These are phyloP conservation scores for Scheffersomyces titani DNA, from an alignment of 1,139 yeast species.

Conservation along the genomic window DNA sequence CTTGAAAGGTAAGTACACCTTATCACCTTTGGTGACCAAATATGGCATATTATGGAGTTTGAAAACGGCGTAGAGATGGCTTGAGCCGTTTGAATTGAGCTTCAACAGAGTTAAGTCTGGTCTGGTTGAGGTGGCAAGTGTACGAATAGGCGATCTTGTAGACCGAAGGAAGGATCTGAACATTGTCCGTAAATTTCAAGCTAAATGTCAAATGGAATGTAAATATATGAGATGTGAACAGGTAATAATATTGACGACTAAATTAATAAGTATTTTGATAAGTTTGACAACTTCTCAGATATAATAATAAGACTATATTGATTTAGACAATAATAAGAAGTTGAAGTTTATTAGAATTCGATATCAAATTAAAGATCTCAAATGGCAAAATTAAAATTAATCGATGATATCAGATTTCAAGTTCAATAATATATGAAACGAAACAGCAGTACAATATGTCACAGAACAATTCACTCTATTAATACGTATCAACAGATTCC, in stretches of 20 bases:
- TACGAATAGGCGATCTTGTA: neutral
- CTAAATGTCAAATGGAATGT: neutral
- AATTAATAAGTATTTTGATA: too few relatives aligned
- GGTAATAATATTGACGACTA: neutral
- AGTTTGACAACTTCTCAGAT: neutral
- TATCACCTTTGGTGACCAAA: slow-evolving; percentile 89
- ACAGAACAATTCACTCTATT: neutral
- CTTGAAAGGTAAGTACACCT: slow-evolving; percentile 72
- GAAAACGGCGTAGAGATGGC: slow-evolving; percentile 74
- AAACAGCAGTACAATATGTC: neutral
- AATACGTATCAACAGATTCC: neutral
- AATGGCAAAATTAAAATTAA: neutral
- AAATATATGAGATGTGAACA: neutral
- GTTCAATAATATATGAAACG: neutral
- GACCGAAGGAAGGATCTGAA: neutral
- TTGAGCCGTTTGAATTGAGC: slow-evolving; percentile 53
- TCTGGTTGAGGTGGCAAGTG: neutral
- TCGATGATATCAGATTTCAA: neutral
- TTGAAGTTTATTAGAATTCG: neutral
- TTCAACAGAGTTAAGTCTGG: slow-evolving; percentile 52
- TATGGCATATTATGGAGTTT: slow-evolving; percentile 84
- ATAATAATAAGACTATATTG: neutral
- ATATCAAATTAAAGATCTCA: too few relatives aligned
- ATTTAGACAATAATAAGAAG: too few relatives aligned
- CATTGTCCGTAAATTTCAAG: neutral